These are phyloP conservation scores for Cladobotryum protrusum DNA, from an alignment of 2,329 filamentous ascomycete species.

Conservation along the genomic window DNA sequence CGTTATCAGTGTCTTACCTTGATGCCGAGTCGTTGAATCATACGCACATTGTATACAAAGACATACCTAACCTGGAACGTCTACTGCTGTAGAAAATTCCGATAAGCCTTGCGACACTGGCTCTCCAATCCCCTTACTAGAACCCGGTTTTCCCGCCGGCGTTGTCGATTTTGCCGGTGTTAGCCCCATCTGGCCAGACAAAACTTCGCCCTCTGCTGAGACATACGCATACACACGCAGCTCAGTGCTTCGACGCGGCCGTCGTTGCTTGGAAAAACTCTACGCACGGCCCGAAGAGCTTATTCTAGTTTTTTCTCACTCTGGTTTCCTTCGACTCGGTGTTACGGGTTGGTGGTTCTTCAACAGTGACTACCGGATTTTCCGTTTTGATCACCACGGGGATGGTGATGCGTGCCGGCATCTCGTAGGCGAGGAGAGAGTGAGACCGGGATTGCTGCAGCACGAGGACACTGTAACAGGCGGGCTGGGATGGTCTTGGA, in stretches of 20 bases:
- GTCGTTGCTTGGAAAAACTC: conserved; percentile 43
- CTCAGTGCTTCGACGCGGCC: conserved; percentile 50
- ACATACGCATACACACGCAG: conserved; percentile 47
- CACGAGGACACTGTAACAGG: conserved; percentile 34
- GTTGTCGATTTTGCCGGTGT: conserved; percentile 49
- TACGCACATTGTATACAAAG: not conserved
- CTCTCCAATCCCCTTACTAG: conserved; percentile 37
- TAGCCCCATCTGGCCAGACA: conserved; percentile 57
- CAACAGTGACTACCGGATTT: conserved; percentile 60
- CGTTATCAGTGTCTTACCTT: not conserved
- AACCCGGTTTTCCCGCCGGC: conserved; percentile 40
- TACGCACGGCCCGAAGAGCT: conserved; percentile 51
- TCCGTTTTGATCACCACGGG: conserved; percentile 44
- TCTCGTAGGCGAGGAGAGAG: not conserved
- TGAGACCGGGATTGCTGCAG: conserved; percentile 33
- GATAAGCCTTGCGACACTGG: conserved; percentile 57
- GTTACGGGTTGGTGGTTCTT: conserved; percentile 50
- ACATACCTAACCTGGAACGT: not conserved
- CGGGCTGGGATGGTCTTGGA: conserved; percentile 31
- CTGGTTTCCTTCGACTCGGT: conserved; percentile 54
- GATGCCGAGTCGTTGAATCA: not conserved
- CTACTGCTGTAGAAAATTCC: conserved; percentile 40
- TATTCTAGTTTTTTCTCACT: conserved; percentile 59
- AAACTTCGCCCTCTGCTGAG: conserved; percentile 40
- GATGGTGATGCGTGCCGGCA: conserved; percentile 23